Evolutionary conservation across 768 basidiomycete species (phyloP), one percentile per base, ranked within the genome.

Genomic region (Termitomyces titanicus): DNA sequence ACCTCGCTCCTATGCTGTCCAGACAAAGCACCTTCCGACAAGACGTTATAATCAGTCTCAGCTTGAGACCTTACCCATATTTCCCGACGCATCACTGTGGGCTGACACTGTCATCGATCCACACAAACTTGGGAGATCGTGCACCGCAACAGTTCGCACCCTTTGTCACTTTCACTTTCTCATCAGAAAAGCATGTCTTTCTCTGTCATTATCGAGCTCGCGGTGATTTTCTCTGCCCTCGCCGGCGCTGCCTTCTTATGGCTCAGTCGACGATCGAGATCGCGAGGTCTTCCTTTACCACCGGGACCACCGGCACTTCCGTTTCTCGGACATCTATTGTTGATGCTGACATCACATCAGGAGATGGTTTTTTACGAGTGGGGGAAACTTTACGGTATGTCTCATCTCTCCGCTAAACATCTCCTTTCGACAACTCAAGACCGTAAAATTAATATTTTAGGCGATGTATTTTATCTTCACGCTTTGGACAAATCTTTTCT

Each of bases 381-480:
- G 47, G 34, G 47, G 6, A 48, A 15, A 24, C 34, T 35, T 24
- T 48, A 34, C 17, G 46, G 46, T 47, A 5, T 15, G 34, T 25
- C 17, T 48, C 17, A 5, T 18, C 20, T 25, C 8, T 29, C n/a
- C 47, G 3, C 17, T 24, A n/a, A 8, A 10, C 13, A 13, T 7
- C 5, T 9, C 29, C 29, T 29, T 22, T 9, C 20, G 12, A 24
- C 18, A 11, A n/a, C 34, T 15, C 31, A n/a, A 29, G 29, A 24
- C 33, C 15, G 4, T 22, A 15, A 43, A 43, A 25, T 17, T 5
- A 9, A 3, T 24, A 47, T 15, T 12, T 20, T 3, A 55, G 61
- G 61, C 22, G 46, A 59, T 34, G 55, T 58, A 6, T 55, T 59
- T 3, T 42, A 57, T 34, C 50, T 59, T 4, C 31, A 40, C 5